A percentile compares a stretch with the other conserved stretches of the same genome.
Evolutionary conservation across 768 basidiomycete genomes (phyloP).

Genomic region (Porpolomopsis calyptriformis): DNA sequence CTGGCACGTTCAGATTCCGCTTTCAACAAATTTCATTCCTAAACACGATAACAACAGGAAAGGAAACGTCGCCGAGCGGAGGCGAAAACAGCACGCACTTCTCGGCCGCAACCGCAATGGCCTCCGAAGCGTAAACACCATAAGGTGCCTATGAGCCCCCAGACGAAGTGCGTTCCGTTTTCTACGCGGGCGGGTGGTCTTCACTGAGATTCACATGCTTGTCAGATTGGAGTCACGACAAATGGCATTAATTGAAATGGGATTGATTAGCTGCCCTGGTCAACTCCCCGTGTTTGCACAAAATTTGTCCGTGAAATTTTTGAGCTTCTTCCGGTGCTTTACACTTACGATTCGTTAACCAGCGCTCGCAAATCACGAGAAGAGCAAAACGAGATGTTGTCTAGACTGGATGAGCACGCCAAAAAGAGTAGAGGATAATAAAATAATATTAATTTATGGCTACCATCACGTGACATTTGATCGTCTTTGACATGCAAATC

Average conservation of each 20-base stretch:
- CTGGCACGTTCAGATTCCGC: slow-evolving; percentile 29
- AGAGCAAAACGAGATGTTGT: slow-evolving; percentile 32
- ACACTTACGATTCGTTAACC: neutral
- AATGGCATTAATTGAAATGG: slow-evolving; percentile 51
- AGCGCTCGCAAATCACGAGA: slow-evolving; percentile 33
- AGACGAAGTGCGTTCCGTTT: slow-evolving; percentile 29
- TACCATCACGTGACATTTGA: too few relatives aligned
- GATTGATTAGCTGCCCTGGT: slow-evolving; percentile 41
- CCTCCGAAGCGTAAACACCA: slow-evolving; percentile 58
- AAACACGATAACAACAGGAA: slow-evolving; percentile 12
- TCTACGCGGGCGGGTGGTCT: neutral
- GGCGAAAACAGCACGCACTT: slow-evolving; percentile 14
- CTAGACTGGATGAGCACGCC: neutral
- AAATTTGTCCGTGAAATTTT: slow-evolving; percentile 58
- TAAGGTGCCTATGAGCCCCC: slow-evolving; percentile 32
- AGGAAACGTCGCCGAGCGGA: slow-evolving; percentile 19
- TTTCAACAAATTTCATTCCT: neutral
- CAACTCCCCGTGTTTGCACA: slow-evolving; percentile 51
- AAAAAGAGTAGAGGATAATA: neutral
- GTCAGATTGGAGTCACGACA: slow-evolving; percentile 44
- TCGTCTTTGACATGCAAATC: too few relatives aligned
- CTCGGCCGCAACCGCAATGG: slow-evolving; percentile 38
- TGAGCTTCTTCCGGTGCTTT: too few relatives aligned
- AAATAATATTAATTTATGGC: too few relatives aligned
- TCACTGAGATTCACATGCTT: slow-evolving; percentile 1